Conservation (phyloP, 345 rosid genomes). For the Citrus maxima region DNA sequence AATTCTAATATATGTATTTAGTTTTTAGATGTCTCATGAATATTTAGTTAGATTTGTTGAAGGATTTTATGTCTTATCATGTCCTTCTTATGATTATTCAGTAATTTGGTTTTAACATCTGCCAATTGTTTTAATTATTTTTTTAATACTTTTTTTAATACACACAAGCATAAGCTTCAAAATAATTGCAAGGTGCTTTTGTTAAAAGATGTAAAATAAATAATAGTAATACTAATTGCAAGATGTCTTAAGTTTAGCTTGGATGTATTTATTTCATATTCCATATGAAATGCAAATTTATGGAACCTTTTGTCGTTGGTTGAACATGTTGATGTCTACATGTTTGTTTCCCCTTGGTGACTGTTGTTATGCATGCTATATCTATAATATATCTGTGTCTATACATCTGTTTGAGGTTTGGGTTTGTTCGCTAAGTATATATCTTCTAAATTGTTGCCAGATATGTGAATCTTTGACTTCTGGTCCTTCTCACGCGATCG, state of each 20-base stretch:
- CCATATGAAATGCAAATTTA: not conserved
- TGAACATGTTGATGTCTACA: not conserved
- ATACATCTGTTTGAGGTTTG: not conserved
- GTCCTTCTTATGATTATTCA: not conserved
- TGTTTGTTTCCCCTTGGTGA: not conserved
- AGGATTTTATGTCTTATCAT: not conserved
- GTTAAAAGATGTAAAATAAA: no score
- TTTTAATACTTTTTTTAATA: not conserved
- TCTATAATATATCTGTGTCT: not conserved
- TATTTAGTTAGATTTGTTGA: not conserved
- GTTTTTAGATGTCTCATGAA: not conserved
- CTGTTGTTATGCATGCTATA: not conserved
- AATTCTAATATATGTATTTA: not conserved
- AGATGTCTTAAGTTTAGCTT: not conserved
- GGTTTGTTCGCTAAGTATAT: not conserved
- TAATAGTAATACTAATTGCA: not conserved
- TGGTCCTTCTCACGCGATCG: slow-evolving; percentile 92
- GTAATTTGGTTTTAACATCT: not conserved
- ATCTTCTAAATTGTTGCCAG: slow-evolving; percentile 33
- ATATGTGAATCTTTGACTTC: slow-evolving; percentile 79
- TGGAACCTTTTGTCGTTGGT: not conserved
- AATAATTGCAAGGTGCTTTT: not conserved
- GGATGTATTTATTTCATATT: not conserved
- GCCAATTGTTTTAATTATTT: no score
- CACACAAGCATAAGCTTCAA: not conserved